These are phyloP conservation scores for Nemania serpens DNA, from an alignment of 2,329 filamentous ascomycete genomes.

Conservation along the genomic window DNA sequence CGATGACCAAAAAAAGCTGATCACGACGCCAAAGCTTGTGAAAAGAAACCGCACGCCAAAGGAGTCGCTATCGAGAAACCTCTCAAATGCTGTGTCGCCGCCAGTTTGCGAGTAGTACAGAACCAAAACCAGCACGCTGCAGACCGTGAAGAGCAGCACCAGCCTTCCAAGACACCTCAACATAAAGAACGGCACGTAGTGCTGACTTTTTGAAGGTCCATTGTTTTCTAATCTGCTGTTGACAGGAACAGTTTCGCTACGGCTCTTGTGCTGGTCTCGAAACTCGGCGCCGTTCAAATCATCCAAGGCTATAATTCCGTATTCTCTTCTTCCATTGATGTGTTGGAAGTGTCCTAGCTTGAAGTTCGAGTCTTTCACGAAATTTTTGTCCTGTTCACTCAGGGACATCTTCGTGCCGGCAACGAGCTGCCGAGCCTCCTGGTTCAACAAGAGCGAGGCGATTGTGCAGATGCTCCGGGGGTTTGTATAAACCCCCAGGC, in stretches of 20 bases:
- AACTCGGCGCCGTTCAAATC: background rate
- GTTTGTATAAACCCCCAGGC: slow-evolving; percentile 41
- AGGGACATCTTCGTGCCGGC: background rate
- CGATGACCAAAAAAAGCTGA: slow-evolving; percentile 46
- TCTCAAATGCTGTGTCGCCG: slow-evolving; percentile 45
- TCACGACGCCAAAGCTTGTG: slow-evolving; percentile 45
- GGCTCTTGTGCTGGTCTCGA: too few relatives aligned
- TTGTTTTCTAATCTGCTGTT: background rate
- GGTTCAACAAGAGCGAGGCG: slow-evolving; percentile 30
- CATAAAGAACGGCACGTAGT: slow-evolving; percentile 8
- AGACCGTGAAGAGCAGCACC: slow-evolving; percentile 27
- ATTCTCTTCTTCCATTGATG: slow-evolving; percentile 1
- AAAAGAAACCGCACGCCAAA: slow-evolving; percentile 49
- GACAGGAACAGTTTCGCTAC: too few relatives aligned
- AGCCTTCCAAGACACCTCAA: slow-evolving; percentile 17
- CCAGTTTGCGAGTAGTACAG: slow-evolving; percentile 46
- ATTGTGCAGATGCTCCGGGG: slow-evolving; percentile 45
- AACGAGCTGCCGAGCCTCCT: slow-evolving; percentile 23
- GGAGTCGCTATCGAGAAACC: slow-evolving; percentile 47
- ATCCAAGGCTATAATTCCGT: slow-evolving; percentile 15
- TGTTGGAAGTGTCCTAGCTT: slow-evolving; percentile 9
- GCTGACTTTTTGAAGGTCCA: background rate
- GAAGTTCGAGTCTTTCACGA: slow-evolving; percentile 11
- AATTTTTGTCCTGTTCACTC: too few relatives aligned
- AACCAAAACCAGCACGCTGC: slow-evolving; percentile 41